Base-by-base conservation (phyloP, 352 stramenopile genomes). In the Pythium monospermum region DNA sequence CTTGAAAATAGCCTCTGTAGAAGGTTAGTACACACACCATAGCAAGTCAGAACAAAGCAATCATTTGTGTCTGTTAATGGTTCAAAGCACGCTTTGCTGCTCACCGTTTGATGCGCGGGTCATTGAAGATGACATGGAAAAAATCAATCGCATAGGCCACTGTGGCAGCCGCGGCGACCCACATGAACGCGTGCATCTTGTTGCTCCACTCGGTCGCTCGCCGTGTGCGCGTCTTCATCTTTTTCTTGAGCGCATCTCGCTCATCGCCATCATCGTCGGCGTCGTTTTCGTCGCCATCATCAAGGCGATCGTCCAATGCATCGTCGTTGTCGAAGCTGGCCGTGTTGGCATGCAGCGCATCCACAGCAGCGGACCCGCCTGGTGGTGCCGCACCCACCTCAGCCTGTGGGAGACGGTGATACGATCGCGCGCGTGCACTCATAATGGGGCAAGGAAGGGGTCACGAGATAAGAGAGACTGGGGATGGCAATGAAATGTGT, bases 1-100 rank as follows among this genome's bases (percentile, higher is more conserved):
- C 53, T 42, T 91, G 78, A 37, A 96, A 92, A 53, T 82, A 95
- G 3, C 76, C 64, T 22, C 86, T 96, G 39, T 3, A 62, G n/a
- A 12, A 27, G 15, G 8, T 48, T n/a, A 57, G 10, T 60, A 49
- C 16, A 22, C 37, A 21, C 23, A 31, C 4, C 7, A 28, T 10
- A 12, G 23, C 30, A 31, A 16, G 10, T 6, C 18, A 35, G 33
- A 25, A 11, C 22, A 2, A n/a, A 15, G 39, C 28, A 13, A n/a
- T 16, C 10, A 32, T 31, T 40, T 56, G 38, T 66, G 35, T n/a
- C n/a, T 42, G 5, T 36, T 12, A 28, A 36, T 30, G 16, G 7
- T 32, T 2, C 16, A 8, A 25, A n/a, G n/a, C n/a, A n/a, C n/a
- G n/a, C n/a, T 45, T 1, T 18, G 31, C 7, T 35, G 44, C 53